Evolutionary conservation across 257 asterid species (phyloP), one percentile per base, ranked within the genome.

Genomic region (Solanum rostratum): DNA sequence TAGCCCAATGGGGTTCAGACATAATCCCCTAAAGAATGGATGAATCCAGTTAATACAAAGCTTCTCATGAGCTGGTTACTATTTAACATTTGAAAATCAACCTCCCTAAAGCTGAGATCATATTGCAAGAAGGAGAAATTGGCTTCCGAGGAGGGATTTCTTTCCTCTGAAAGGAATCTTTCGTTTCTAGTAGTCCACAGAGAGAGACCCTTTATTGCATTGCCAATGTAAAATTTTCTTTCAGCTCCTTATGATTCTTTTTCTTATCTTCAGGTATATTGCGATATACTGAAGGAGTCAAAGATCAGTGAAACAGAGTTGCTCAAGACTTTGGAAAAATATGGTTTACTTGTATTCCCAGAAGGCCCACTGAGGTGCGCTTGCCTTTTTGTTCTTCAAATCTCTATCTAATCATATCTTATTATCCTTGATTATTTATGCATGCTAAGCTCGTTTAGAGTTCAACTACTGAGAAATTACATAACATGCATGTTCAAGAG

Each of bases 281-380:
- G 92, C 50, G 96, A 92, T 82, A 87, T 97, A 82, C 80, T 88
- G 6, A 86, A 93, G 91, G 92, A 76, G 49, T 15, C 81, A 49
- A 87, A 90, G n/a, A 86, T 91, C 85, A 88, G 92, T 3, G 96
- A 84, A 90, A 83, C 71, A 4, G 90, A 94, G 60, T 81, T 97
- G 14, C 53, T 91, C 86, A 89, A 93, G 89, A 87, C 74, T 37
- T 90, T 97, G 69, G 93, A 92, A 86, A 92, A 89, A n/a, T 89
- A 86, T 83, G 99, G 99, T 78, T 71, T 97, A 30, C 92, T 89
- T 76, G 85, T 85, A 39, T 74, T 93, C 88, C 86, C 92, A n/a
- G 97, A 92, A 84, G 97, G 99, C 59, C 93, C 91, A 78, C 86
- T 84, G 83, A 97, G 92, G 99, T 95, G 81, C 52, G 88, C 65